Evolutionary conservation across 2,329 filamentous ascomycete species (phyloP).

Genomic region (Mariannaea sp.): DNA sequence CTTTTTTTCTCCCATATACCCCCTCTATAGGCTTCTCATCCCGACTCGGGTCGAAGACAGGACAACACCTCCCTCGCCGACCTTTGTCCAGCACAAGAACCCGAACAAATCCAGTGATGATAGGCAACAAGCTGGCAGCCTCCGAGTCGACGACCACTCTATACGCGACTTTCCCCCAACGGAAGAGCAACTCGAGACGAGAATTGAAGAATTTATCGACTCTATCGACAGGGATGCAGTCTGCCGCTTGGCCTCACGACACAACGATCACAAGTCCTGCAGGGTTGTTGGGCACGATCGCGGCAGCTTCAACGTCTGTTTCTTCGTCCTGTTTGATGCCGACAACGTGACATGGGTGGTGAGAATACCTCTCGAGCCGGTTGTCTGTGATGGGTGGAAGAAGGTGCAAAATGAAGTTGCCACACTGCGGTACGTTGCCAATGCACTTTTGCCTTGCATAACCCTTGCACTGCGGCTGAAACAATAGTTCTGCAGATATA

Average conservation of each 20-base stretch:
- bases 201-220: slow-evolving; percentile 26
- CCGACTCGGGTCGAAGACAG: too few species aligned
- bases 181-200: not conserved
- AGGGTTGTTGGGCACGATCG: slow-evolving; percentile 22
- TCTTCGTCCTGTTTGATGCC: slow-evolving; percentile 28
- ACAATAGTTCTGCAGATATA: slow-evolving; percentile 24
- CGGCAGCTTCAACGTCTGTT: slow-evolving; percentile 35
- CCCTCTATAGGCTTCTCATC: too few species aligned
- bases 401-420: slow-evolving; percentile 37
- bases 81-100: too few species aligned
- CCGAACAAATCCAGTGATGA: too few species aligned
- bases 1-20: too few species aligned
- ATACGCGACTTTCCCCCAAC: not conserved
- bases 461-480: not conserved
- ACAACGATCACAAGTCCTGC: slow-evolving; percentile 26
- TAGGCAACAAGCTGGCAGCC: too few species aligned
- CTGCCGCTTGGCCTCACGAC: slow-evolving; percentile 30
- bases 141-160: too few species aligned
- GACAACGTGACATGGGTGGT: slow-evolving; percentile 29
- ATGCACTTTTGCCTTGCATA: not conserved
- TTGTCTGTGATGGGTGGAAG: slow-evolving; percentile 29
- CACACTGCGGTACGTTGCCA: slow-evolving; percentile 31
- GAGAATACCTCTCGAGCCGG: slow-evolving; percentile 32
- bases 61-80: too few species aligned
- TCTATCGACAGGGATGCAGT: slow-evolving; percentile 26